Base-by-base conservation (phyloP, 768 basidiomycete genomes). In the Dacryopinax spathularia region DNA sequence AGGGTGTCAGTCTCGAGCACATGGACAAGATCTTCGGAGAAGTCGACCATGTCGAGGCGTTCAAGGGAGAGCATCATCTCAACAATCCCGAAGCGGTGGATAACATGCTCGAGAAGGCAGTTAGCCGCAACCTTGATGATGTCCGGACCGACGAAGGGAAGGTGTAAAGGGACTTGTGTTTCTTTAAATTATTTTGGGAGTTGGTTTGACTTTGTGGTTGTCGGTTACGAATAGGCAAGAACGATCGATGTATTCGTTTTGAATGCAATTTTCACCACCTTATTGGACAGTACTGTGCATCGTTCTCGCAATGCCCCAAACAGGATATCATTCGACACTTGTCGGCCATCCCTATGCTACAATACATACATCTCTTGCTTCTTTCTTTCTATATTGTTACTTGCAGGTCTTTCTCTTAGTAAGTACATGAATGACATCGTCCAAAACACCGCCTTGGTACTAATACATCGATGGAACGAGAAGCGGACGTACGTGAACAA, bases 401-500 rank as follows among this genome's bases (percentile, higher is more conserved):
- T 56, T 29, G 29, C 31, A 20, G 5, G 25, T 5, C 10, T 56
- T 5, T 56, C 31, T 31, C 48, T 56, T 56, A 56, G 29, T 56
- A 56, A 25, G 48, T 56, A 56, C 48, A 56, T 56, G 48, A 56
- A 56, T 29, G 48, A 27, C 48, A 29, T 56, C 13, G 48, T 56
- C 48, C 48, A 56, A 56, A 20, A 29, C 25, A 7, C 9, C 10
- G 25, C 48, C 48, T 56, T 29, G 48, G 48, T 56, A 44, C 25
- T 56, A 56, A 56, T 56, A 56, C 48, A 56, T 18, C 29, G 48
- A 56, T 10, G 20, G 7, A 56, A 15, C 18, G 48, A 27, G 48
- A 5, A 56, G 48, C 29, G 22, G 25, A 29, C 9, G 10, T 27
- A 10, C 31, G 48, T n/a, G n/a, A n/a, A n/a, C n/a, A 56, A 5